Conservation (phyloP, 129 eudicot genomes). For the Helianthus tuberosus region DNA sequence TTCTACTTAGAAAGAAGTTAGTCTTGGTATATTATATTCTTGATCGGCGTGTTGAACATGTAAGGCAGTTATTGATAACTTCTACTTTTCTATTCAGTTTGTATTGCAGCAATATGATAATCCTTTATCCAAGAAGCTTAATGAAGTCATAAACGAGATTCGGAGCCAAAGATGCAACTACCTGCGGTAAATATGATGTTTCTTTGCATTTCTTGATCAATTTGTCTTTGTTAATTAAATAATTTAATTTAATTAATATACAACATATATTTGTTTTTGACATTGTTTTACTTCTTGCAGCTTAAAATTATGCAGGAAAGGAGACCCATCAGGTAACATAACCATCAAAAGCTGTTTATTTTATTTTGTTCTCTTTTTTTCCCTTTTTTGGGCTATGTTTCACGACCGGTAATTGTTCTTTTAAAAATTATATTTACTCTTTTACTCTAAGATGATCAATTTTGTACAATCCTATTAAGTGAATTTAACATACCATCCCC, state of each 20-base stretch:
- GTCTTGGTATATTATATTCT: background rate
- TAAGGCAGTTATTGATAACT: background rate
- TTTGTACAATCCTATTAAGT: background rate
- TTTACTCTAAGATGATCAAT: background rate
- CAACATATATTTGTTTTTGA: constrained; percentile 28
- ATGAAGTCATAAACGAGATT: constrained; percentile 78
- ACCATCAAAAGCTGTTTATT: constrained; percentile 5
- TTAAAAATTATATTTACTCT: background rate
- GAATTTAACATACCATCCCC: background rate
- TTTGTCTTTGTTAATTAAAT: background rate
- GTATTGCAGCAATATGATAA: constrained; percentile 86
- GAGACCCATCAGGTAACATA: constrained; percentile 86
- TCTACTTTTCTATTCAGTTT: constrained; percentile 50
- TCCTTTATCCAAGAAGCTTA: constrained; percentile 86
- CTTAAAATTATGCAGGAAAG: constrained; percentile 87
- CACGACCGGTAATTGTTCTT: background rate
- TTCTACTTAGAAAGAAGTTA: background rate
- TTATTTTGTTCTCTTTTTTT: background rate
- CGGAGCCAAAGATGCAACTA: constrained; percentile 94
- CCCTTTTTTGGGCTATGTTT: background rate
- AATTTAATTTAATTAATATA: background rate
- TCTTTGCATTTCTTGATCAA: background rate
- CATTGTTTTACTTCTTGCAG: constrained; percentile 48
- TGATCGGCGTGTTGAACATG: background rate
- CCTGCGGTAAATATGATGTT: constrained; percentile 56